Percentiles rank a stretch among this genome's conserved stretches.
Conservation (phyloP, 1,139 yeast species). For the Kodamaea arcana region DNA sequence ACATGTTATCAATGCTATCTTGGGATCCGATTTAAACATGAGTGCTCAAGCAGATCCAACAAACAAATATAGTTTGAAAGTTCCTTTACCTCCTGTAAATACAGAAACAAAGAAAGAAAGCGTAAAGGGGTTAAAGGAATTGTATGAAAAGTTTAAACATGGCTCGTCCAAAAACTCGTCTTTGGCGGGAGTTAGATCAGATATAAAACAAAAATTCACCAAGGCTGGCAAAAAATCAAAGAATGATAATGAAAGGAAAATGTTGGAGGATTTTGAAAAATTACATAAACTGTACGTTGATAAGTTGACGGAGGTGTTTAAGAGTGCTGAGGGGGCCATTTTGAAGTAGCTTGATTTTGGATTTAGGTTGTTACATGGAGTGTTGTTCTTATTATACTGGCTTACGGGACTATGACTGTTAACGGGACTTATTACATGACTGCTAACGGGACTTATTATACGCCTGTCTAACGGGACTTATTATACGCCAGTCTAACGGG, state of each 20-base stretch:
- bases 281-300: slow-evolving; percentile 60
- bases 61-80: slow-evolving; percentile 68
- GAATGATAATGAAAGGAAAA: slow-evolving; percentile 52
- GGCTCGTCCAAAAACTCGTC: slow-evolving; percentile 47
- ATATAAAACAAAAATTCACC: slow-evolving; percentile 56
- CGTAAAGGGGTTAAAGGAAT: slow-evolving; percentile 57
- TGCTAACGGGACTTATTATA: no score
- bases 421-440: no score
- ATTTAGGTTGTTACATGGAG: no score
- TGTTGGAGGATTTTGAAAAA: slow-evolving; percentile 59
- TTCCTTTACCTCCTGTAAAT: slow-evolving; percentile 73
- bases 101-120: slow-evolving; percentile 61
- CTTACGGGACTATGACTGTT: no score
- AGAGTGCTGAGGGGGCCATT: slow-evolving; percentile 54
- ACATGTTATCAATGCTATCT: slow-evolving; percentile 62
- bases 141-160: slow-evolving; percentile 60
- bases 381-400: no score
- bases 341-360: slow-evolving; percentile 20
- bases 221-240: slow-evolving; percentile 41
- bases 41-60: slow-evolving; percentile 74
- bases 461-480: no score
- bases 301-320: slow-evolving; percentile 54
- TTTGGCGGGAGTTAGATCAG: slow-evolving; percentile 59
- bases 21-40: slow-evolving; percentile 66
- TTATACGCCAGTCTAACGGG: no score